A percentile compares a stretch with the other conserved stretches of the same genome.
These are phyloP conservation scores for Myxozyma udenii DNA, from an alignment of 805 yeast species.

Conservation along the genomic window DNA sequence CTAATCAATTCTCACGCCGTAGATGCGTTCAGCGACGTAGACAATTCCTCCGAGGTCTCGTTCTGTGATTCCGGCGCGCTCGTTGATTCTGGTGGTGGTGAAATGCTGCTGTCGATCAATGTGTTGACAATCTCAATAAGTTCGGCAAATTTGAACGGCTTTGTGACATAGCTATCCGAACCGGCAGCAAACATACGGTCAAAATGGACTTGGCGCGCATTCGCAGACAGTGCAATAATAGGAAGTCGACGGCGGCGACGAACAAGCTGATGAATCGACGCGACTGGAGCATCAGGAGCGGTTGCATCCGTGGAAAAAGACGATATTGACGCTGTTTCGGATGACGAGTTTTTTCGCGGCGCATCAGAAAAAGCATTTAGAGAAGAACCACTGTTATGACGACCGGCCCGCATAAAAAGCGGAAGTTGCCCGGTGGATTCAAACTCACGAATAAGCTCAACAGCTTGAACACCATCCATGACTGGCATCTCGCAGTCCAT, in stretches of 20 bases:
- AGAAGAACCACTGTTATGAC: background rate
- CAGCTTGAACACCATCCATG: conserved; percentile 35
- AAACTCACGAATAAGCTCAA: conserved; percentile 25
- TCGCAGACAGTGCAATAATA: conserved; percentile 30
- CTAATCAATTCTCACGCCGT: too few relatives aligned
- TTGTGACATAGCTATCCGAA: conserved; percentile 27
- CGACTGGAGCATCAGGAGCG: background rate
- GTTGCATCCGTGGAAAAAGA: background rate
- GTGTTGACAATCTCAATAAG: conserved; percentile 17
- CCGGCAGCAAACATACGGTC: conserved; percentile 29
- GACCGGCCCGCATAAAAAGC: background rate
- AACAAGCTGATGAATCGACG: background rate
- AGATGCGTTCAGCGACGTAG: too few relatives aligned
- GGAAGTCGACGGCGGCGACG: conserved; percentile 11
- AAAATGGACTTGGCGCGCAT: conserved; percentile 27
- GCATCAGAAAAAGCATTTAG: background rate
- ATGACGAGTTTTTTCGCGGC: background rate
- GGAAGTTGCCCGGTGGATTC: conserved; percentile 5
- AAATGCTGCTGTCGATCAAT: background rate
- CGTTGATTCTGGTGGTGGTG: too few relatives aligned
- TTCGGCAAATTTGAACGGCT: conserved; percentile 24
- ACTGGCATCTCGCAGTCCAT: conserved; percentile 32
- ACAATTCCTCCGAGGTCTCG: too few relatives aligned
- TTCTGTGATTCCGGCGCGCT: too few relatives aligned
- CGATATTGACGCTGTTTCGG: background rate